A percentile compares a stretch with the other conserved stretches of the same genome.
Evolutionary conservation across 345 rosid genomes (phyloP).

Genomic region (Moricandia moricandioides): DNA sequence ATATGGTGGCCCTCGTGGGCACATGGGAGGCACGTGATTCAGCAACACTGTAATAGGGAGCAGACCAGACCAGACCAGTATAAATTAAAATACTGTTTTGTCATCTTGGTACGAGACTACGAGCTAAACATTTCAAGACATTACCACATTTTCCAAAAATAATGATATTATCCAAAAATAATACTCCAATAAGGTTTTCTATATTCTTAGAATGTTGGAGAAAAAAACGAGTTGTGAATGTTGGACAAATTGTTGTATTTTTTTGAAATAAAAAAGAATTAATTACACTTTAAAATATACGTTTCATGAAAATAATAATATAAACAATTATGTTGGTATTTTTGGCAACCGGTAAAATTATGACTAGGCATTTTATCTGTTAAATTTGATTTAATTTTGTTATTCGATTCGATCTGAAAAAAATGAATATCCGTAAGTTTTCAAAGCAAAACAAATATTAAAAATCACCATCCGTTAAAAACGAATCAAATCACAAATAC

Average conservation of each 20-base stretch:
- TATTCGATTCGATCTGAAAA: no score
- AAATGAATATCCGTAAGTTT: no score
- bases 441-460: no score
- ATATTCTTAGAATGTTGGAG: not conserved
- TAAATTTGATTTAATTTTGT: no score
- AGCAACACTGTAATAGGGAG: not conserved
- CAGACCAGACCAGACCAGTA: not conserved
- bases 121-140: not conserved
- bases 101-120: constrained; percentile 1
- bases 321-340: not conserved
- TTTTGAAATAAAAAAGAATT: not conserved
- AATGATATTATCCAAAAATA: not conserved
- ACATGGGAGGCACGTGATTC: constrained; percentile 33
- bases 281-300: not conserved
- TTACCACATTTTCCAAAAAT: not conserved
- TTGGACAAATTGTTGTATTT: not conserved
- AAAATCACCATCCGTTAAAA: no score
- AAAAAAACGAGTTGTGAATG: not conserved
- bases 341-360: not conserved
- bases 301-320: not conserved
- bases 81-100: constrained; percentile 22
- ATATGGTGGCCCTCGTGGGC: constrained; percentile 17
- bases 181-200: not conserved
- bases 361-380: no score
- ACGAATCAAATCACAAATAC: no score